A percentile compares a stretch with the other conserved stretches of the same genome.
Evolutionary conservation across 257 asterid species (phyloP).

Genomic region (Mitragyna speciosa): DNA sequence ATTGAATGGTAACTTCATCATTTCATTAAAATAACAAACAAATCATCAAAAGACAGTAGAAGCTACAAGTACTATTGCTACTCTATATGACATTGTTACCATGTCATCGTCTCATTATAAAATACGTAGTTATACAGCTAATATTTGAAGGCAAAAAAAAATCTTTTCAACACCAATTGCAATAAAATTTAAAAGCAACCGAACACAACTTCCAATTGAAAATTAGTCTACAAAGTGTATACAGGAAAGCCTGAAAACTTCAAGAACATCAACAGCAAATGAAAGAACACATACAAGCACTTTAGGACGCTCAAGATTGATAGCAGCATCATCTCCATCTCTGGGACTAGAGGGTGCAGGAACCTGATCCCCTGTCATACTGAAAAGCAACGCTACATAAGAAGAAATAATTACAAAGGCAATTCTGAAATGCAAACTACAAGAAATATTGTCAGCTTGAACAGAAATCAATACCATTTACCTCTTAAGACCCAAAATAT

Average conservation of each 20-base stretch:
- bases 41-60: too few relatives aligned
- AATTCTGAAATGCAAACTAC: not conserved
- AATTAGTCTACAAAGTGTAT: not conserved
- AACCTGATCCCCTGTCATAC: constrained; percentile 92
- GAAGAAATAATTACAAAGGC: not conserved
- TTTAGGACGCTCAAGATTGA: constrained; percentile 63
- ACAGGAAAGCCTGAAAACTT: not conserved
- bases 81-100: too few relatives aligned
- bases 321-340: constrained; percentile 74
- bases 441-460: not conserved
- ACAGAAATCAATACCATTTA: constrained; percentile 28
- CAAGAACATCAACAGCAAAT: constrained; percentile 9
- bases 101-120: too few relatives aligned
- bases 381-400: constrained; percentile 39
- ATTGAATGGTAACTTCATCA: too few relatives aligned
- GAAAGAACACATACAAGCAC: constrained; percentile 40
- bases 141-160: too few relatives aligned
- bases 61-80: too few relatives aligned
- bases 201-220: not conserved
- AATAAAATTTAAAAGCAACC: not conserved
- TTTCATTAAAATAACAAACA: too few relatives aligned
- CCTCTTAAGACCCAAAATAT: constrained; percentile 97
- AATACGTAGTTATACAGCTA: too few relatives aligned
- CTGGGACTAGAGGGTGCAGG: constrained; percentile 89
- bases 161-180: too few relatives aligned